Evolutionary conservation across 139 green algal species (phyloP).

Genomic region (Volvox reticuliferus): DNA sequence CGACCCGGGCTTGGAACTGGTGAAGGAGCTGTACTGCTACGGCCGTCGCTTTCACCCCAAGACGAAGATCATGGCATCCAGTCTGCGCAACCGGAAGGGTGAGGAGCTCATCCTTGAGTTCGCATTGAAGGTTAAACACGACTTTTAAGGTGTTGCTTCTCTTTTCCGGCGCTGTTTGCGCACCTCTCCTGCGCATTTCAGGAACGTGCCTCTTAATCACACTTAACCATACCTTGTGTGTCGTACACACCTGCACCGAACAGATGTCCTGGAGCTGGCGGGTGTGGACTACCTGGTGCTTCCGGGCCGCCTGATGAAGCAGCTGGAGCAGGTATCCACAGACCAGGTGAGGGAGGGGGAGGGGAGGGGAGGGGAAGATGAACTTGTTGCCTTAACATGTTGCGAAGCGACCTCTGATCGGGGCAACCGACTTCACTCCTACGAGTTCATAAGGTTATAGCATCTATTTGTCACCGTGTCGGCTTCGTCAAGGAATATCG

Average conservation of each 20-base stretch:
- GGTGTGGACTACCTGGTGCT: conserved; percentile 86
- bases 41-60: conserved; percentile 72
- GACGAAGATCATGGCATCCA: conserved; percentile 86
- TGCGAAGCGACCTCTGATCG: too few relatives aligned
- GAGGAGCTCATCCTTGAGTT: neutral
- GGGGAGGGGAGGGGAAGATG: too few relatives aligned
- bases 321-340: conserved; percentile 65
- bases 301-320: conserved; percentile 62
- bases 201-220: too few relatives aligned
- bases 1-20: conserved; percentile 82
- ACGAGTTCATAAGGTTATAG: too few relatives aligned
- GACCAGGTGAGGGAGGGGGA: conserved; percentile 29
- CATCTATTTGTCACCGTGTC: too few relatives aligned
- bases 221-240: neutral
- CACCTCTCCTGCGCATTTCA: too few relatives aligned
- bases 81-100: conserved; percentile 78
- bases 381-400: too few relatives aligned
- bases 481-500: too few relatives aligned
- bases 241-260: neutral
- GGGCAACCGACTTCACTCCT: too few relatives aligned
- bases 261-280: conserved; percentile 82
- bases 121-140: too few relatives aligned
- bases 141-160: too few relatives aligned
- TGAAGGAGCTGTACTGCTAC: conserved; percentile 84
- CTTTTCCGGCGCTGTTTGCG: too few relatives aligned